Conservation (phyloP, 108 stramenopile species). For the Conticribra guillardii region DNA sequence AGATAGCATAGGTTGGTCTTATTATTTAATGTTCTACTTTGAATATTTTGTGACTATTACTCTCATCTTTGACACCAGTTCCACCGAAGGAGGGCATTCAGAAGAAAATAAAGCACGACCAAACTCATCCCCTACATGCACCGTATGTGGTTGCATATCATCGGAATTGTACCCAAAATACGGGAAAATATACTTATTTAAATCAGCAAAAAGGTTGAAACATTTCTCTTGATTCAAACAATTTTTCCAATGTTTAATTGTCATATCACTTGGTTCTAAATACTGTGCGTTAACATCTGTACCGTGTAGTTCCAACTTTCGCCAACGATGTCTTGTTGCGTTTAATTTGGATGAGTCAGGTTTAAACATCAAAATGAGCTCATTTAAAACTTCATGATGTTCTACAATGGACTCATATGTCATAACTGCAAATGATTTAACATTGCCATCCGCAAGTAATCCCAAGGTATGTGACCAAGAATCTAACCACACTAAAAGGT, state of each 20-base stretch:
- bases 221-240: neutral
- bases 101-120: neutral
- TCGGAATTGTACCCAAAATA: neutral
- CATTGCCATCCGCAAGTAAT: neutral
- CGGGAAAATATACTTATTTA: neutral
- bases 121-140: neutral
- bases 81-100: neutral
- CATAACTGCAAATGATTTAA: neutral
- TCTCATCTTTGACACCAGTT: too few species aligned
- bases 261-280: neutral
- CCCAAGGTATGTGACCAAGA: neutral
- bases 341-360: neutral
- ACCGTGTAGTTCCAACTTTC: neutral
- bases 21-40: too few species aligned
- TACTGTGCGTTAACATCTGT: neutral
- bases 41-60: too few species aligned
- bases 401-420: neutral
- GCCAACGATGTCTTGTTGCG: neutral
- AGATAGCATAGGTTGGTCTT: too few species aligned
- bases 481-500: neutral
- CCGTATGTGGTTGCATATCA: neutral
- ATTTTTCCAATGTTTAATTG: neutral
- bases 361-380: neutral
- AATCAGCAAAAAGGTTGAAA: neutral
- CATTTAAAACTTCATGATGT: neutral